Evolutionary conservation across 2,329 filamentous ascomycete species (phyloP), one percentile per base, ranked within the genome.

Genomic region (Penicillium sp.): DNA sequence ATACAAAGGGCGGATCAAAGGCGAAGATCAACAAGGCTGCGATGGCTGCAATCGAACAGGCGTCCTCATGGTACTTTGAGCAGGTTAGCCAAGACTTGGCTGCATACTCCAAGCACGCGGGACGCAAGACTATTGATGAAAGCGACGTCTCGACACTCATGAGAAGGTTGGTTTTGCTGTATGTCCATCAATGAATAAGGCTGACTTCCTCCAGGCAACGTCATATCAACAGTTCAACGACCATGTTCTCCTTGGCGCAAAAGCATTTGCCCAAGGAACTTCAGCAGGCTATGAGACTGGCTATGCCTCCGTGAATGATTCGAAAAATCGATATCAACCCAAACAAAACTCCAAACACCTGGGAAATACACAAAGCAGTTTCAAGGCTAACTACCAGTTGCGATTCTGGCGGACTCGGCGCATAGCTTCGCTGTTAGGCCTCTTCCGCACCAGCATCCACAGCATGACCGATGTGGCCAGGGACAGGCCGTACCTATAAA

Each of bases 391-490:
- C 66, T 78, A 88, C 85, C 87, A 89, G 51, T 84, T 79, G 63
- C 80, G 84, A 64, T 84, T 89, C 68, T 87, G 81, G 46, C 86
- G 81, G 49, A 95, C 82, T 53, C 88, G 82, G 52, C 84, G 81
- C 43, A 84, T 71, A 39, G 87, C 75, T 58, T 87, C 82, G 22
- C 31, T 34, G 14, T 84, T 82, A 8, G 88, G 77, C 11, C 89
- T 89, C 70, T 91, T 95, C 69, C 87, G 89, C 51, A 95, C 74
- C 29, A 98, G 83, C 87, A 97, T 90, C 79, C 86, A 95, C 64
- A 98, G 76, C 93, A 98, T 98, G 64, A 98, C 80, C 10, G 88
- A 83, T 31, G 93, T 98, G 47, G 90, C 90, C 32, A 85, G 69
- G 47, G 82, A 85, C 54, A 95, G 78, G 52, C 86, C 87, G 65